A percentile compares a stretch with the other conserved stretches of the same genome.
Evolutionary conservation across 306 rosid species (phyloP).

Genomic region (Chamaecrista fasciculata): DNA sequence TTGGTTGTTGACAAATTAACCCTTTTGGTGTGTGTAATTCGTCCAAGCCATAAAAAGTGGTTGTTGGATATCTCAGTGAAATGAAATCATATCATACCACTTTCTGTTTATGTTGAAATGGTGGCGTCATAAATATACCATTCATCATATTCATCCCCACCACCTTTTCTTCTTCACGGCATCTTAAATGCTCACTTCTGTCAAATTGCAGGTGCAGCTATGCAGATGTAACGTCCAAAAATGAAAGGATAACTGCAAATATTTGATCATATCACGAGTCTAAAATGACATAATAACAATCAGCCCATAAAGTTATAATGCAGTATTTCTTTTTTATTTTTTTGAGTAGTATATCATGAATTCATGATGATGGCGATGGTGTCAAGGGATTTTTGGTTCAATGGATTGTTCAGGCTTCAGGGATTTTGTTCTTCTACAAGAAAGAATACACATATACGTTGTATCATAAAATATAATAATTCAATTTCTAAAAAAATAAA

Average conservation of each 20-base stretch:
- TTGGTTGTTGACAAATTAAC: slow-evolving; percentile 32
- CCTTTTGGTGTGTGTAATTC: slow-evolving; percentile 45
- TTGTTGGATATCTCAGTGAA: slow-evolving; percentile 41
- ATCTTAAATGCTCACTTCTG: slow-evolving; percentile 35
- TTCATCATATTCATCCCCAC: neutral
- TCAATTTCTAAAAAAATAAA: too few relatives aligned
- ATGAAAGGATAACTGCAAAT: neutral
- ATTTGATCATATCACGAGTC: neutral
- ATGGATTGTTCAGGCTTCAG: too few relatives aligned
- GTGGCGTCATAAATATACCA: slow-evolving; percentile 29
- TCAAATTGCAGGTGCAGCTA: slow-evolving; percentile 14
- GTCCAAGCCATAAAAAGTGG: slow-evolving; percentile 46
- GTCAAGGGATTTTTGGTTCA: too few relatives aligned
- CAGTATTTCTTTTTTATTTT: too few relatives aligned
- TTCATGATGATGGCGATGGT: too few relatives aligned
- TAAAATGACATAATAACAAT: neutral
- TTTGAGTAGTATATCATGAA: too few relatives aligned
- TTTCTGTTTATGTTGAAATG: slow-evolving; percentile 24
- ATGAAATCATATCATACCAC: slow-evolving; percentile 44
- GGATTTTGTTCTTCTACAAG: too few relatives aligned
- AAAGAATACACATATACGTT: too few relatives aligned
- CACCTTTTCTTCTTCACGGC: neutral
- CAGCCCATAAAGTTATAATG: neutral
- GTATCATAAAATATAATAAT: too few relatives aligned
- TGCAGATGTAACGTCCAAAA: neutral